Evolutionary conservation across 306 rosid genomes (phyloP).

Genomic region (Dalbergia oliveri): DNA sequence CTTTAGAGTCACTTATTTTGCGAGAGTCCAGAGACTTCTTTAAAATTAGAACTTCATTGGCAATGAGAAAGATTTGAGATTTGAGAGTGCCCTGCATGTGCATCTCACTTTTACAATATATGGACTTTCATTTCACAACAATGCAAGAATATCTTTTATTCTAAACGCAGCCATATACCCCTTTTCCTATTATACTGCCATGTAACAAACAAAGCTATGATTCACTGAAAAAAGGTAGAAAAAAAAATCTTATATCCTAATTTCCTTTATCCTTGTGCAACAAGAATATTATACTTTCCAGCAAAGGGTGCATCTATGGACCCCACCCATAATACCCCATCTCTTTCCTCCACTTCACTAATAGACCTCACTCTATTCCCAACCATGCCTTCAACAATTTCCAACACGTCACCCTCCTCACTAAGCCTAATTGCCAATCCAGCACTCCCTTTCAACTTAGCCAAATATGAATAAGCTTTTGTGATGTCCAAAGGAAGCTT

Average conservation of each 20-base stretch:
- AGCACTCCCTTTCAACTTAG: conserved; percentile 52
- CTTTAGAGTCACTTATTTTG: neutral
- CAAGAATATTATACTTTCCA: conserved; percentile 46
- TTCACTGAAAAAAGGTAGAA: neutral
- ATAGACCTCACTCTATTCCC: conserved; percentile 56
- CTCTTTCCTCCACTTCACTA: conserved; percentile 75
- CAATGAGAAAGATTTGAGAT: neutral
- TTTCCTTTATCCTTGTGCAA: neutral
- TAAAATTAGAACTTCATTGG: neutral
- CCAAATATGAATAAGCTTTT: conserved; percentile 54
- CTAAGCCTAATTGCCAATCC: conserved; percentile 74
- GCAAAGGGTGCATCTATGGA: conserved; percentile 69
- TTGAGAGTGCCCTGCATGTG: neutral
- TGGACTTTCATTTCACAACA: neutral
- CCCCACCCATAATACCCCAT: conserved; percentile 80
- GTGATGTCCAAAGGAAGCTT: conserved; percentile 60
- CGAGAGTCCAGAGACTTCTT: neutral
- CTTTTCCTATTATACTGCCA: neutral
- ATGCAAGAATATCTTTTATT: neutral
- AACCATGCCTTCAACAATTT: conserved; percentile 53
- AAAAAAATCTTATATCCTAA: neutral
- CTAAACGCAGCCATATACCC: neutral
- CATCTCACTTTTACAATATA: neutral
- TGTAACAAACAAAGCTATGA: conserved; percentile 3
- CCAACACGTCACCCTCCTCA: conserved; percentile 69